phyloP scores from a whole-genome alignment of 306 rosid genomes.

The Cucurbita pepo region DNA sequence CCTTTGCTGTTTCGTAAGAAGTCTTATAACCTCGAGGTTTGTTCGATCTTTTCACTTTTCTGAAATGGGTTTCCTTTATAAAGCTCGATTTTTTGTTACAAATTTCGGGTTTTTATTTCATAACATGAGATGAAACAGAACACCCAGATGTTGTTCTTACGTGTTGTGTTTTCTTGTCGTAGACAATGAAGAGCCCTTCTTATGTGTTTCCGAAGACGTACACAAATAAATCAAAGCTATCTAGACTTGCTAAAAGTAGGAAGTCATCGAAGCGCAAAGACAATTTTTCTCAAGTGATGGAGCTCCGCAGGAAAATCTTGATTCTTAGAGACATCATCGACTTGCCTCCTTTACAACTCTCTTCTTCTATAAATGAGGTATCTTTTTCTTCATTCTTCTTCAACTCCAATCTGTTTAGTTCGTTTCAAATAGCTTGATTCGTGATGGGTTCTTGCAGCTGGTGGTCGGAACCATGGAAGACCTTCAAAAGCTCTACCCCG shows the following conservation, averaged over 20 bases:
- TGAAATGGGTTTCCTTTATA: background rate
- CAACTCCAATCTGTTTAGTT: background rate
- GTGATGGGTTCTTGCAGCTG: slow-evolving; percentile 25
- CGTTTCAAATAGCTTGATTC: background rate
- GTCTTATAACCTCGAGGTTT: slow-evolving; percentile 27
- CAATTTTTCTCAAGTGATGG: slow-evolving; percentile 21
- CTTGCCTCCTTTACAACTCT: slow-evolving; percentile 27
- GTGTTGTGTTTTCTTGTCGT: slow-evolving; percentile 4
- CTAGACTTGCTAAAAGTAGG: slow-evolving; percentile 13
- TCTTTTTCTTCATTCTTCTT: background rate
- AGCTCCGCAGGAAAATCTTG: slow-evolving; percentile 40
- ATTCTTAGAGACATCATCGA: slow-evolving; percentile 56
- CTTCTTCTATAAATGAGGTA: slow-evolving; percentile 41
- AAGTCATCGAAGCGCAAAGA: slow-evolving; percentile 20
- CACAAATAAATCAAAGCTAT: slow-evolving; percentile 10
- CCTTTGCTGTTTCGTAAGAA: slow-evolving; percentile 22
- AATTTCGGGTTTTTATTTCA: background rate
- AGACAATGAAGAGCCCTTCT: slow-evolving; percentile 22
- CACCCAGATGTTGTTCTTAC: background rate
- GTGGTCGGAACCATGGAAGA: slow-evolving; percentile 39
- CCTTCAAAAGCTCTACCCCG: slow-evolving; percentile 50
- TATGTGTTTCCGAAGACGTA: slow-evolving; percentile 3
- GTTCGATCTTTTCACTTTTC: background rate
- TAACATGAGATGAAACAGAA: background rate
- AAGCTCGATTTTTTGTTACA: background rate